Evolutionary conservation across 2,329 filamentous ascomycete genomes (phyloP).

Genomic region (Lachnellula arida): DNA sequence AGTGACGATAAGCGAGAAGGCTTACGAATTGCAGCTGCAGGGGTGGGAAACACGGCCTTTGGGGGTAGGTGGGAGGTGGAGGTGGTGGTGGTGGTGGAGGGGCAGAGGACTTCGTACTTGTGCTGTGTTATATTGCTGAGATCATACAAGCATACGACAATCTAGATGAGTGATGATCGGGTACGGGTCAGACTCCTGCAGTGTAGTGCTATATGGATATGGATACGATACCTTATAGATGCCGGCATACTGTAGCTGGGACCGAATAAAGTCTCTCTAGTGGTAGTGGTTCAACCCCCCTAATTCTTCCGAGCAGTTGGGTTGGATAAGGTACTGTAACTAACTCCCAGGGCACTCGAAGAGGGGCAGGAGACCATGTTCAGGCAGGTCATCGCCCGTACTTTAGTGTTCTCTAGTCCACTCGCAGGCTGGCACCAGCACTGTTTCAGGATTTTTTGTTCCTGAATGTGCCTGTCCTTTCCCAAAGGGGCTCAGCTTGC

Average conservation of each 20-base stretch:
- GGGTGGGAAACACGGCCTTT: neutral
- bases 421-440: neutral
- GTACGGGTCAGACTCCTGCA: too few relatives aligned
- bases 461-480: conserved; percentile 17
- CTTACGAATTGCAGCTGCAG: conserved; percentile 15
- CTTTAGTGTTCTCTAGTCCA: conserved; percentile 1
- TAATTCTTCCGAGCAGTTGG: too few relatives aligned
- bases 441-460: conserved; percentile 13
- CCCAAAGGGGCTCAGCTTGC: conserved; percentile 6
- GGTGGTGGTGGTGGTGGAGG: neutral
- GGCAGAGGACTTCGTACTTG: neutral
- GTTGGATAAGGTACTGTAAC: too few relatives aligned
- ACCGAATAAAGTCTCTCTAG: too few relatives aligned
- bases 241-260: too few relatives aligned
- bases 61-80: neutral
- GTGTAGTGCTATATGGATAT: neutral
- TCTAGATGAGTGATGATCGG: neutral
- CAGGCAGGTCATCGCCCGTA: neutral
- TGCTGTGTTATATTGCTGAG: neutral
- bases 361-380: neutral
- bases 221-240: too few relatives aligned
- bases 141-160: neutral
- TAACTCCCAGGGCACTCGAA: too few relatives aligned
- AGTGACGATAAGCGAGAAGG: conserved; percentile 23
- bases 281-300: too few relatives aligned